Percentiles rank a stretch among this genome's conserved stretches.
phyloP scores from a whole-genome alignment of 2,329 filamentous ascomycete species.

The Ceratocystis eucalypticola region DNA sequence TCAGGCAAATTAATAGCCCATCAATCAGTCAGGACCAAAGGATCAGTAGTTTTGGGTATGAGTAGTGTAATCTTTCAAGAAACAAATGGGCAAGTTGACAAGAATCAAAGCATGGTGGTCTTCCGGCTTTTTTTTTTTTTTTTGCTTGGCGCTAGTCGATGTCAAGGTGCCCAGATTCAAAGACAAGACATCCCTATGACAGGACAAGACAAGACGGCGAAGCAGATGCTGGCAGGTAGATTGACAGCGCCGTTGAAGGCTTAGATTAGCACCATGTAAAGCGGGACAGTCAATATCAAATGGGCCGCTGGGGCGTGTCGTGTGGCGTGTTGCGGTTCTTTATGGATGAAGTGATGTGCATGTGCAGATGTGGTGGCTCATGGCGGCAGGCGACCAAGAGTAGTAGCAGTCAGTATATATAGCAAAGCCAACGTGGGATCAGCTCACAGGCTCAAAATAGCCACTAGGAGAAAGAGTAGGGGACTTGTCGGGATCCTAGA shows the following conservation, averaged over 20 bases:
- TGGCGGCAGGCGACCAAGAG: not conserved
- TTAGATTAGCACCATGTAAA: not conserved
- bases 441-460: no score
- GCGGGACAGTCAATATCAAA: not conserved
- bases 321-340: not conserved
- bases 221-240: not conserved
- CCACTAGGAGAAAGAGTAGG: not conserved
- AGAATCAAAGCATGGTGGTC: slow-evolving; percentile 8
- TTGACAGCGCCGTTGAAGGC: not conserved
- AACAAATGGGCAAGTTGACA: not conserved
- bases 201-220: not conserved
- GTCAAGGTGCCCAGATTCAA: not conserved
- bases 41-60: not conserved
- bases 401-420: not conserved
- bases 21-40: not conserved
- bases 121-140: not conserved
- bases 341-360: no score
- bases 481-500: not conserved
- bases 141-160: not conserved
- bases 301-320: not conserved
- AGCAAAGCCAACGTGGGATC: not conserved
- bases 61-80: not conserved
- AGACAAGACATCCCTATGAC: not conserved
- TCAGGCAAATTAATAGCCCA: no score
- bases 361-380: no score